Evolutionary conservation across 2,329 filamentous ascomycete species (phyloP), one percentile per base, ranked within the genome.

Genomic region (Colletotrichum destructivum): DNA sequence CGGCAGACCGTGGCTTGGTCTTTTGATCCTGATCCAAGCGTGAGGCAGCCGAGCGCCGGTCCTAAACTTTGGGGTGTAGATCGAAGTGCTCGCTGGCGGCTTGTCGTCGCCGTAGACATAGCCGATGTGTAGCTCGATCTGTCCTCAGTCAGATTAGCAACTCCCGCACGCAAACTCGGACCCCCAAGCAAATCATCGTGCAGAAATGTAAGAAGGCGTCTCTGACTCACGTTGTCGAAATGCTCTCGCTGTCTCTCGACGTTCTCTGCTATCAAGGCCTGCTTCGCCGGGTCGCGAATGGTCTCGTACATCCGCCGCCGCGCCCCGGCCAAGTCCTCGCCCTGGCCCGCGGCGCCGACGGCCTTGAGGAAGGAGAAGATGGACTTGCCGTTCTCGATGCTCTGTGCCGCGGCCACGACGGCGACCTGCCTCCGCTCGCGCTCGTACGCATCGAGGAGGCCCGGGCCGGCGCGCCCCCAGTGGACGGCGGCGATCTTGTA

Each of bases 111-210:
- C 82, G 70, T 85, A 85, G 0, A 84, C 78, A 63, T 84, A 85
- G 2, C 84, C 83, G 62, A 85, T 83, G 60, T 85, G 84, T 8
- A 85, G 76, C 46, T 80, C 81, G 8, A 84, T 79, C 76, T 77
- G 6, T 13, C 9, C 18, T 8, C 9, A 16, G 5, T 3, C 2
- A 18, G 1, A 18, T 47, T 9, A 21, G 38, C 6, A 26, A 16
- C 26, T 26, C 3, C 26, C 3, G 26, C 26, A 26, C 3, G n/a
- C n/a, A n/a, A n/a, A 26, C 26, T 1, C 21, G 4, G 2, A 5
- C 26, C 8, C 26, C 26, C 26, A 26, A 26, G 26, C 26, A 4
- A 4, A 26, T 4, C 3, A 26, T 26, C 26, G 3, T 26, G 26
- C 26, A 26, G 26, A 26, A 26, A 26, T 26, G 3, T 26, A 4